Percentiles rank a stretch among this genome's conserved stretches.
phyloP scores from a whole-genome alignment of 2,329 filamentous ascomycete species.

The Paecilomyces sp. region DNA sequence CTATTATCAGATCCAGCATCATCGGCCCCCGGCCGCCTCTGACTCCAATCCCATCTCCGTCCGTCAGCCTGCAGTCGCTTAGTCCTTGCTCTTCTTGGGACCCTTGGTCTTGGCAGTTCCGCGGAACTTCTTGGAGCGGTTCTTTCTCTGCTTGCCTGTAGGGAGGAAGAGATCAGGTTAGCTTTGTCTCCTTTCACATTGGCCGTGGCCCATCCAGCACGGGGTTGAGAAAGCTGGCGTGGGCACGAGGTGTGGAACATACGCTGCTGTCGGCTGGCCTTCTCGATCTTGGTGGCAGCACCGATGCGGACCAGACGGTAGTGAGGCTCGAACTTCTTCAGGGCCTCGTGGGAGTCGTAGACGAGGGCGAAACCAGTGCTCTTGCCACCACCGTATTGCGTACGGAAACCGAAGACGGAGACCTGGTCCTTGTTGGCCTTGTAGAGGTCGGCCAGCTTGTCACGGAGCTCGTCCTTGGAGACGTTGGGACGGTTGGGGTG shows the following conservation, averaged over 20 bases:
- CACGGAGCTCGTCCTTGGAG: constrained; percentile 96
- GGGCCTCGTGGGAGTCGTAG: constrained; percentile 95
- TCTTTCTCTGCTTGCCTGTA: constrained; percentile 99
- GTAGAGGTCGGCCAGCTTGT: constrained; percentile 92
- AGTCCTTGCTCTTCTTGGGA: constrained; percentile 85
- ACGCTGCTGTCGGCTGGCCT: constrained; percentile 98
- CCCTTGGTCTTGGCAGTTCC: constrained; percentile 98
- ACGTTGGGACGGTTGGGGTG: constrained; percentile 98
- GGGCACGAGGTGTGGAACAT: constrained; percentile 45
- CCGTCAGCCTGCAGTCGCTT: constrained; percentile 37
- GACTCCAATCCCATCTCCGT: constrained; percentile 16
- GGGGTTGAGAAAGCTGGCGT: neutral
- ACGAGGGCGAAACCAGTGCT: constrained; percentile 97
- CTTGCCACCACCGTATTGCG: constrained; percentile 99
- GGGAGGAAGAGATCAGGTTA: constrained; percentile 12
- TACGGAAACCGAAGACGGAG: constrained; percentile 96
- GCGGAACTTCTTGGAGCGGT: constrained; percentile 97
- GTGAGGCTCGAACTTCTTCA: constrained; percentile 99
- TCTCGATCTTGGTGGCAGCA: constrained; percentile 89
- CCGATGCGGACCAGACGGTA: constrained; percentile 95
- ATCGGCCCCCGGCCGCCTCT: constrained; percentile 6
- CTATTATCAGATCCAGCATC: constrained; percentile 12
- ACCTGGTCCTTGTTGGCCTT: constrained; percentile 97
- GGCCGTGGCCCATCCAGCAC: neutral
- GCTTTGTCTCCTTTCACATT: constrained; percentile 1